Evolutionary conservation across 192 early-diverging fungal species (phyloP).

Genomic region (Coemansia erecta): DNA sequence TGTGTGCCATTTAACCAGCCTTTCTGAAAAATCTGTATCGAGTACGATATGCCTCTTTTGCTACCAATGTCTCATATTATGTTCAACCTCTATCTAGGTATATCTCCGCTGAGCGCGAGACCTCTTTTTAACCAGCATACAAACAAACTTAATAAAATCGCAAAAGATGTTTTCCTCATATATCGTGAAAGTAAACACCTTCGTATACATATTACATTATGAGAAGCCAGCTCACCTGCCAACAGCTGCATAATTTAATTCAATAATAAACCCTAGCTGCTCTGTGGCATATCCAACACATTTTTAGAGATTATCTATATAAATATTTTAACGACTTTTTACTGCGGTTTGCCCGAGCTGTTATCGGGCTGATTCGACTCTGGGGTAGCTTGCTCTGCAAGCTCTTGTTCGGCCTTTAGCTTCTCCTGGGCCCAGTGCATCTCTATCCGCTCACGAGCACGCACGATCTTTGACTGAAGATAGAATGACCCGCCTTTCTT

Average conservation of each 20-base stretch:
- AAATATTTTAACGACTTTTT: not conserved
- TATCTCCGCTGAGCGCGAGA: not conserved
- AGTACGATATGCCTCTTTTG: no score
- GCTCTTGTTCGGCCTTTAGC: constrained; percentile 39
- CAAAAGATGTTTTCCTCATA: not conserved
- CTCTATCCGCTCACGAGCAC: constrained; percentile 93
- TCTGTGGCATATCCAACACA: not conserved
- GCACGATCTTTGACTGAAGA: constrained; percentile 87
- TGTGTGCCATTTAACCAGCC: no score
- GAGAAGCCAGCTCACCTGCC: not conserved
- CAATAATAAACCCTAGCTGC: not conserved
- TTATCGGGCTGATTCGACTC: constrained; percentile 1
- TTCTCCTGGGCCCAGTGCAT: constrained; percentile 71
- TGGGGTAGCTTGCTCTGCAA: constrained; percentile 2
- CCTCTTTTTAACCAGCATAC: not conserved
- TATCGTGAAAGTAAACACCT: no score
- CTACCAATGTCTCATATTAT: not conserved
- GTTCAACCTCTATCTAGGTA: not conserved
- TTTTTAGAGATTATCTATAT: not conserved
- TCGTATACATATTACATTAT: no score
- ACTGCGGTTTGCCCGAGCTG: constrained; percentile 6
- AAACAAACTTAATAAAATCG: no score
- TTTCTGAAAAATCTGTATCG: no score
- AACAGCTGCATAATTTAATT: not conserved
- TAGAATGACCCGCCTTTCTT: constrained; percentile 89